Evolutionary conservation across 768 basidiomycete species (phyloP).

Genomic region (Pleurotus ostreatus): DNA sequence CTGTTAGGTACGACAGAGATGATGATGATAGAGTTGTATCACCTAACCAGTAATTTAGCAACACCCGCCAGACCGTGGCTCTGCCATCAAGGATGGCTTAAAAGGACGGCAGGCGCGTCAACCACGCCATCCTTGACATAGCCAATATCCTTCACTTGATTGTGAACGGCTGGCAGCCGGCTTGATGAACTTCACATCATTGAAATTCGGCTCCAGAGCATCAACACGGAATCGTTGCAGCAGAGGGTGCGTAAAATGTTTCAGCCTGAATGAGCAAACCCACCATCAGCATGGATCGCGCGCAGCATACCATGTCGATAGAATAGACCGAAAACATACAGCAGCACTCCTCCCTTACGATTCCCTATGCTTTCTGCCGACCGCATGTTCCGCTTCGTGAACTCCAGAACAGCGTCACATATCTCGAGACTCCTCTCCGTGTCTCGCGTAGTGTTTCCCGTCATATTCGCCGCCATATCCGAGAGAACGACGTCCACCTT

Average conservation of each 20-base stretch:
- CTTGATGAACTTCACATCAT: slow-evolving; percentile 66
- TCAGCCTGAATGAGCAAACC: slow-evolving; percentile 48
- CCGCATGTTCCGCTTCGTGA: slow-evolving; percentile 53
- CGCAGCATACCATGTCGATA: not conserved
- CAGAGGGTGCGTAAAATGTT: slow-evolving; percentile 79
- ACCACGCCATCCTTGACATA: slow-evolving; percentile 67
- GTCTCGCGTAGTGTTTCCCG: slow-evolving; percentile 68
- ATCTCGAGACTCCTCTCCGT: slow-evolving; percentile 67
- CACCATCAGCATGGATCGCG: too few species aligned
- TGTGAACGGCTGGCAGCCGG: slow-evolving; percentile 76
- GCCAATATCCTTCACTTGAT: slow-evolving; percentile 82
- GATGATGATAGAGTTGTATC: too few species aligned
- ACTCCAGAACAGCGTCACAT: slow-evolving; percentile 67
- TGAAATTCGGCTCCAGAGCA: slow-evolving; percentile 61
- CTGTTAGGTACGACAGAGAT: too few species aligned
- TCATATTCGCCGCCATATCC: slow-evolving; percentile 86
- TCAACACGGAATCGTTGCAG: slow-evolving; percentile 59
- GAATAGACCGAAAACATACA: slow-evolving; percentile 38
- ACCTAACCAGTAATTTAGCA: too few species aligned
- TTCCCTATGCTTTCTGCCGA: slow-evolving; percentile 39
- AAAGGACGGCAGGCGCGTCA: not conserved
- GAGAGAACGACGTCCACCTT: slow-evolving; percentile 80
- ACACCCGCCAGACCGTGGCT: too few species aligned
- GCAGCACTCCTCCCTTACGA: slow-evolving; percentile 45
- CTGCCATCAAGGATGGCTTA: too few species aligned